Evolutionary conservation across 768 basidiomycete genomes (phyloP).

Genomic region (Amanita rubescens): DNA sequence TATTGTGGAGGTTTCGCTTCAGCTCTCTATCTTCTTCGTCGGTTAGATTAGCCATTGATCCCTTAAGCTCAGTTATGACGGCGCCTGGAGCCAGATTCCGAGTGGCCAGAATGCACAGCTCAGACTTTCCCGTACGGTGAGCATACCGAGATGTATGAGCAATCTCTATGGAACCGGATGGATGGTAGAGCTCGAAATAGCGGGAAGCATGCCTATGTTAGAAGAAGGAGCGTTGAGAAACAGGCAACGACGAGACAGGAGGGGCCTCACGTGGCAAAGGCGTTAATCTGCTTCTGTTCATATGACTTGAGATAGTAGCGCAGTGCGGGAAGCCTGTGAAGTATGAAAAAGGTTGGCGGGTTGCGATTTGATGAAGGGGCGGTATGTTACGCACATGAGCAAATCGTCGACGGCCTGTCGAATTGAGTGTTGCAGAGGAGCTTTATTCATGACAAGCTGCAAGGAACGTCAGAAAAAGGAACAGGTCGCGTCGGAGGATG

Average conservation of each 20-base stretch:
- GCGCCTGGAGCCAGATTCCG: constrained; percentile 57
- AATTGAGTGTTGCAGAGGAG: constrained; percentile 47
- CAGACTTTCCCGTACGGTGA: constrained; percentile 82
- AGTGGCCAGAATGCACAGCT: constrained; percentile 82
- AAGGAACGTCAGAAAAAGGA: constrained; percentile 12
- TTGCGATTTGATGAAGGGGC: constrained; percentile 14
- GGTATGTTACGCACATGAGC: constrained; percentile 49
- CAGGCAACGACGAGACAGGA: constrained; percentile 14
- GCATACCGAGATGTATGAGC: constrained; percentile 85
- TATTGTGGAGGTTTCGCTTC: constrained; percentile 70
- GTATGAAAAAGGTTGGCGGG: constrained; percentile 13
- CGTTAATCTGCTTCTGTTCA: constrained; percentile 82
- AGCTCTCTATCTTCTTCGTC: constrained; percentile 83
- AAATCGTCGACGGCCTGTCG: constrained; percentile 74
- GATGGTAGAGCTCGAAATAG: constrained; percentile 83
- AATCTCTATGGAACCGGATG: constrained; percentile 79
- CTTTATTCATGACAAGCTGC: constrained; percentile 56
- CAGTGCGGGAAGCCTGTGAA: constrained; percentile 58
- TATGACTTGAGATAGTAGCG: constrained; percentile 71
- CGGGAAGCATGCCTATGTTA: constrained; percentile 71
- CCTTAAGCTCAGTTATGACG: constrained; percentile 82
- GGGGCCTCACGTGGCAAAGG: constrained; percentile 80
- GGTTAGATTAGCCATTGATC: constrained; percentile 83
- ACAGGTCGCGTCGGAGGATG: constrained; percentile 18
- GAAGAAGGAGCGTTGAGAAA: constrained; percentile 16